Evolutionary conservation across 2,329 filamentous ascomycete genomes (phyloP).

Genomic region (Tympanopsis confertula): DNA sequence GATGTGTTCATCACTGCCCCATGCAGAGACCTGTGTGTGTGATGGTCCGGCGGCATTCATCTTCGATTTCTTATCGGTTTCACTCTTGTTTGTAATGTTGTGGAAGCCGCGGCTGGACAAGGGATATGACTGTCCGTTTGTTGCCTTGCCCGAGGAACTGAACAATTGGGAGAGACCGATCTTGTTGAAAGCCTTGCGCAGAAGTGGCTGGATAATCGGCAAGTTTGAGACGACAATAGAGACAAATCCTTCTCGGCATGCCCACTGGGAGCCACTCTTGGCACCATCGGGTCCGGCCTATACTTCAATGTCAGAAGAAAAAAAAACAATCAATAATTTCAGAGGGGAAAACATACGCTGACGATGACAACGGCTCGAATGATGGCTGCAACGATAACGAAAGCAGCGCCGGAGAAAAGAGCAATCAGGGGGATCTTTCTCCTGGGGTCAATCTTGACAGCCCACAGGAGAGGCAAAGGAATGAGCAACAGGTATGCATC

Average conservation of each 20-base stretch:
- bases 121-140: neutral
- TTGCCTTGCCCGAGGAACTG: neutral
- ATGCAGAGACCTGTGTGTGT: neutral
- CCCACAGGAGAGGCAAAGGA: conserved; percentile 31
- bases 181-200: neutral
- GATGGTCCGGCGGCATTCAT: neutral
- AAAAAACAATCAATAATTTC: neutral
- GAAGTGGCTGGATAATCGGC: neutral
- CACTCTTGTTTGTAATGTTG: neutral
- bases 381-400: conserved; percentile 33
- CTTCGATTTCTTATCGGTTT: neutral
- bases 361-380: conserved; percentile 32
- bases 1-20: neutral
- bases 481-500: conserved; percentile 34
- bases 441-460: conserved; percentile 24
- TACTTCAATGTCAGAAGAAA: neutral
- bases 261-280: conserved; percentile 14
- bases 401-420: conserved; percentile 34
- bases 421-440: conserved; percentile 27
- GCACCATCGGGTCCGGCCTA: conserved; percentile 9
- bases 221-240: conserved; percentile 21
- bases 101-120: neutral
- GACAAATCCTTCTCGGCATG: conserved; percentile 25
- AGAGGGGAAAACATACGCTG: conserved; percentile 9
- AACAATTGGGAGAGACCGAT: neutral